A percentile compares a stretch with the other conserved stretches of the same genome.
These are phyloP conservation scores for Mycothermus thermophilus DNA, from an alignment of 495 filamentous ascomycete species.

Conservation along the genomic window DNA sequence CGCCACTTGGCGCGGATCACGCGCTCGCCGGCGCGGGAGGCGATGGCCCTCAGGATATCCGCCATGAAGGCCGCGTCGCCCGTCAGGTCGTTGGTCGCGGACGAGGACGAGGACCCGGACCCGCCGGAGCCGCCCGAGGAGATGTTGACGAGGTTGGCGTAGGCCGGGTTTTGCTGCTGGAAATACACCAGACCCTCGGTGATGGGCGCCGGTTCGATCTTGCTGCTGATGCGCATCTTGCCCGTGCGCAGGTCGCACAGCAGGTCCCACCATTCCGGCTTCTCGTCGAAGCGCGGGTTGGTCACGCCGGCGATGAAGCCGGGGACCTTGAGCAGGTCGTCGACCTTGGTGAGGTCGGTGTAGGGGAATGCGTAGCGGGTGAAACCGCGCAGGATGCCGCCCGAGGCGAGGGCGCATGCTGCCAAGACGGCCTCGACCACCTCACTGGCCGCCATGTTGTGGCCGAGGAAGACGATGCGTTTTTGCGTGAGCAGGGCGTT, in stretches of 20 bases:
- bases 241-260: slow-evolving; percentile 87
- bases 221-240: slow-evolving; percentile 80
- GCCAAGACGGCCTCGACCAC: slow-evolving; percentile 92
- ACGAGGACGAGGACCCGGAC: too few species aligned
- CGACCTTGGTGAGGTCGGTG: slow-evolving; percentile 94
- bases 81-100: slow-evolving; percentile 47
- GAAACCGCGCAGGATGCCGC: slow-evolving; percentile 88
- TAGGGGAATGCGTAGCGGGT: slow-evolving; percentile 98
- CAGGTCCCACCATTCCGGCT: slow-evolving; percentile 96
- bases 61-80: slow-evolving; percentile 87
- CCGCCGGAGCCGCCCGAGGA: slow-evolving; percentile 24
- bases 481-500: slow-evolving; percentile 91
- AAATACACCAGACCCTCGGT: slow-evolving; percentile 77
- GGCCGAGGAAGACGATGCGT: slow-evolving; percentile 85
- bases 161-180: slow-evolving; percentile 58
- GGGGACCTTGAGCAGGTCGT: slow-evolving; percentile 87
- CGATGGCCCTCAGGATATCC: slow-evolving; percentile 67
- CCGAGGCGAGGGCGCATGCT: slow-evolving; percentile 83
- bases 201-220: slow-evolving; percentile 58
- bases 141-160: slow-evolving; percentile 33
- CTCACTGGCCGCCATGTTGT: slow-evolving; percentile 84
- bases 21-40: slow-evolving; percentile 73
- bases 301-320: slow-evolving; percentile 98
- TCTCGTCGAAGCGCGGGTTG: slow-evolving; percentile 88
- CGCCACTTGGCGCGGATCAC: slow-evolving; percentile 84